Conservation (phyloP, 306 rosid species). For the Gastrolobium bilobum region DNA sequence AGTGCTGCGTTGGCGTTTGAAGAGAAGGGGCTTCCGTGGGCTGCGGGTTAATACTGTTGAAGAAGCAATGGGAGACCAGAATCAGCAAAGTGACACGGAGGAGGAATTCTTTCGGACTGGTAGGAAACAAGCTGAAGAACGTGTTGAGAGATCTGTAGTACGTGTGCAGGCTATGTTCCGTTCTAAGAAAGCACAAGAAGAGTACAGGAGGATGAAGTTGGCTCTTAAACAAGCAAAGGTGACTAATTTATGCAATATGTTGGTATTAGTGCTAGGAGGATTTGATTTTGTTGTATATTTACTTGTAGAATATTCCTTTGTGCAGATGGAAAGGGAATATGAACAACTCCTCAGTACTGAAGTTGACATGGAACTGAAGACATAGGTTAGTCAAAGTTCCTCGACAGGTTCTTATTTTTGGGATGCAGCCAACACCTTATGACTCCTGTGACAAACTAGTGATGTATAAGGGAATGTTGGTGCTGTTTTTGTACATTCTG, state of each 20-base stretch:
- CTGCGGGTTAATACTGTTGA: constrained; percentile 64
- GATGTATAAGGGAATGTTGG: constrained; percentile 29
- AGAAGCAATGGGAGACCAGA: constrained; percentile 41
- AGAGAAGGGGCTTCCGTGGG: constrained; percentile 94
- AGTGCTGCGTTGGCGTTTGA: constrained; percentile 89
- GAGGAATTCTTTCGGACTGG: constrained; percentile 83
- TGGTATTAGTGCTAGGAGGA: neutral
- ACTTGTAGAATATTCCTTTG: constrained; percentile 42
- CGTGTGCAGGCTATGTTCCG: constrained; percentile 94
- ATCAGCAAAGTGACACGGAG: constrained; percentile 64
- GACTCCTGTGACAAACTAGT: constrained; percentile 6
- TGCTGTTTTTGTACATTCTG: constrained; percentile 52
- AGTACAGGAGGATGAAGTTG: constrained; percentile 90
- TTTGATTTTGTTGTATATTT: constrained; percentile 36
- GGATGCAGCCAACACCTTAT: constrained; percentile 3
- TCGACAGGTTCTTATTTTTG: constrained; percentile 11
- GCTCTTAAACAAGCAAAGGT: constrained; percentile 79
- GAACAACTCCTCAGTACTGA: constrained; percentile 71
- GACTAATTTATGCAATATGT: constrained; percentile 24
- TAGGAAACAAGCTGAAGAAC: constrained; percentile 88
- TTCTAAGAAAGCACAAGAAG: constrained; percentile 90
- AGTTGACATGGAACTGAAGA: constrained; percentile 55
- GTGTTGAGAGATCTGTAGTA: constrained; percentile 77
- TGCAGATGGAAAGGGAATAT: constrained; percentile 84
- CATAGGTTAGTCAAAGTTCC: constrained; percentile 36